Base-by-base conservation (phyloP, 2,329 filamentous ascomycete genomes). In the Torrubiellomyces zombiae region DNA sequence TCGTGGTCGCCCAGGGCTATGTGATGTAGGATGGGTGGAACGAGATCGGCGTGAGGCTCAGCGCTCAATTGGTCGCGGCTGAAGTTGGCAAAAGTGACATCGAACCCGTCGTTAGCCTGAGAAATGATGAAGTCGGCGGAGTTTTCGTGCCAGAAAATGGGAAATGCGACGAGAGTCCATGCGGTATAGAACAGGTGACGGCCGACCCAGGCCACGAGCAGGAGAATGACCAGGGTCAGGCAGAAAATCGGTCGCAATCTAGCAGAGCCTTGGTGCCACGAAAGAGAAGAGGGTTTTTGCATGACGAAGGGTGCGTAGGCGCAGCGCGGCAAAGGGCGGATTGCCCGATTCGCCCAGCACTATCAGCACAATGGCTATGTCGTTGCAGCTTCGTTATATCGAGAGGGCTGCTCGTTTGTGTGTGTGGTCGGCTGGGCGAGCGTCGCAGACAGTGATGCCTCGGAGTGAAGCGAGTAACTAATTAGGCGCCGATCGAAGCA, bases 1-100 rank as follows among this genome's bases (percentile, higher is more conserved):
- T 33, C 14, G 11, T 36, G 35, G 3, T 36, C 35, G 5, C 45
- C 44, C 5, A 51, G 36, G 12, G 42, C 36, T 16, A 51, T 48
- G 28, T 51, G 47, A 22, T 51, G 48, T 14, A 51, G 27, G 9
- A 50, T 29, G n/a, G 46, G 37, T 3, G 48, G 48, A 4, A 52
- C 39, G 6, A 37, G 32, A 28, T 50, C 45, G 14, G 37, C 27
- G 27, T 40, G 38, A 6, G 44, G 39, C 14, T 29, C 29, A 6
- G 47, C 41, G 16, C 37, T 38, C n/a, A 37, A 31, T 29, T 47
- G 44, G 9, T 34, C 16, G n/a, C 16, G 28, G 29, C 33, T 35
- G 32, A 51, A 50, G 27, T 43, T 45, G 11, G 32, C 33, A 27
- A 50, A 50, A 10, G 39, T 46, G n/a, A 50, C 29, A 25, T 50